Conservation (phyloP, 176 grass and related monocot species). For the Cenchrus americanus region DNA sequence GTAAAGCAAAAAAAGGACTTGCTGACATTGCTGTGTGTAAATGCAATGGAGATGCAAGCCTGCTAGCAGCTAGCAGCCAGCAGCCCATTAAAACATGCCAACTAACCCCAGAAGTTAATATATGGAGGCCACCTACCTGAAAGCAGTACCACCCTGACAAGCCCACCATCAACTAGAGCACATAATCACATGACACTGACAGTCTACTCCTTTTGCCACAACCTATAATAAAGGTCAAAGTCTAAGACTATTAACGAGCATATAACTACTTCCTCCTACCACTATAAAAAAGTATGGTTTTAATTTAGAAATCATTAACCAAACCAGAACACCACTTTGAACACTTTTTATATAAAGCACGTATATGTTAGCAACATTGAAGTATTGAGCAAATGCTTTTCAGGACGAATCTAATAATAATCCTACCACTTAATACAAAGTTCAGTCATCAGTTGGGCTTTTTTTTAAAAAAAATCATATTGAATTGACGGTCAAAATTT, state of each 20-base stretch:
- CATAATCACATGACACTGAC: constrained; percentile 46
- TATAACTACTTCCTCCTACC: neutral
- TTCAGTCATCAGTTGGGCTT: neutral
- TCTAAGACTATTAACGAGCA: neutral
- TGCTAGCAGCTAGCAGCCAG: constrained; percentile 6
- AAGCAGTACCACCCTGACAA: constrained; percentile 36
- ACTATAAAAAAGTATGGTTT: neutral
- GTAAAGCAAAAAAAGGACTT: constrained; percentile 5
- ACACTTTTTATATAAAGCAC: neutral
- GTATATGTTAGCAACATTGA: neutral
- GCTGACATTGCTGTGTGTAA: neutral
- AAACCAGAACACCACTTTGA: neutral
- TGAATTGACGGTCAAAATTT: neutral
- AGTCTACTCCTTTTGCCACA: neutral
- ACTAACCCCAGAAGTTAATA: constrained; percentile 27
- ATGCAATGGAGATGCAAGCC: constrained; percentile 20
- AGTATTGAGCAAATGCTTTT: too few relatives aligned
- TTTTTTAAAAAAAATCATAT: neutral
- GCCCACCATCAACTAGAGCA: constrained; percentile 20
- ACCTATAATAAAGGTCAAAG: neutral
- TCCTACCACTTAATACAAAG: neutral
- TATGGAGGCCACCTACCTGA: constrained; percentile 21
- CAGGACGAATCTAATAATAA: neutral
- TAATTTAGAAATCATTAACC: neutral
- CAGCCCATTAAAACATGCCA: constrained; percentile 33